Evolutionary conservation across 1,139 yeast genomes (phyloP).

Genomic region (Geotrichum australiense): DNA sequence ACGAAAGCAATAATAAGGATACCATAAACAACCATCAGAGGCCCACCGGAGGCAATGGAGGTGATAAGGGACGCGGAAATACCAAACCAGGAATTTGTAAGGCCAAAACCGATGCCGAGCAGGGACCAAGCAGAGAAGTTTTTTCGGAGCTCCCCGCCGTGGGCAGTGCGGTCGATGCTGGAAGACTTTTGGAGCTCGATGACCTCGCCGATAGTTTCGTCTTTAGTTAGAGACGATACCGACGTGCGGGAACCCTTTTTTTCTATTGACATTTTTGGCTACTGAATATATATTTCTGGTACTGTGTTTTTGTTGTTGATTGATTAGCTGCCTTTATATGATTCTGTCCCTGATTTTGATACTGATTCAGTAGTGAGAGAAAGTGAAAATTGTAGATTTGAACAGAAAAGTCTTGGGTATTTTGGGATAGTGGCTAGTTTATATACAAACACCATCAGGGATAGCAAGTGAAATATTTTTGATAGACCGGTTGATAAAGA

Average conservation of each 20-base stretch:
- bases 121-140: slow-evolving; percentile 50
- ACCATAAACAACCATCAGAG: slow-evolving; percentile 44
- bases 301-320: too few relatives aligned
- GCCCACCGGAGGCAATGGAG: slow-evolving; percentile 46
- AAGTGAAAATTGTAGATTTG: too few relatives aligned
- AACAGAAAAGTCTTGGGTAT: too few relatives aligned
- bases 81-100: slow-evolving; percentile 52
- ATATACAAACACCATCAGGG: too few relatives aligned
- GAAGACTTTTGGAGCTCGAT: not conserved
- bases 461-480: too few relatives aligned
- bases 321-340: too few relatives aligned
- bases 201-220: not conserved
- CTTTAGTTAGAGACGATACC: not conserved
- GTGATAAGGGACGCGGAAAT: slow-evolving; percentile 45
- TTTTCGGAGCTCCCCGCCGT: slow-evolving; percentile 39
- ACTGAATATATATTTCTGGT: too few relatives aligned
- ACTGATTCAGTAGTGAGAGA: too few relatives aligned
- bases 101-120: slow-evolving; percentile 45
- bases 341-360: too few relatives aligned
- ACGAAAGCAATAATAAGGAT: slow-evolving; percentile 45
- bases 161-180: slow-evolving; percentile 17
- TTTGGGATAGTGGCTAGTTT: too few relatives aligned
- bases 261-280: slow-evolving; percentile 1
- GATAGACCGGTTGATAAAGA: too few relatives aligned
- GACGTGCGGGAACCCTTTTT: not conserved